A percentile compares a stretch with the other conserved stretches of the same genome.
These are phyloP conservation scores for Pestalotiopsis sp. DNA, from an alignment of 2,329 filamentous ascomycete species.

Conservation along the genomic window DNA sequence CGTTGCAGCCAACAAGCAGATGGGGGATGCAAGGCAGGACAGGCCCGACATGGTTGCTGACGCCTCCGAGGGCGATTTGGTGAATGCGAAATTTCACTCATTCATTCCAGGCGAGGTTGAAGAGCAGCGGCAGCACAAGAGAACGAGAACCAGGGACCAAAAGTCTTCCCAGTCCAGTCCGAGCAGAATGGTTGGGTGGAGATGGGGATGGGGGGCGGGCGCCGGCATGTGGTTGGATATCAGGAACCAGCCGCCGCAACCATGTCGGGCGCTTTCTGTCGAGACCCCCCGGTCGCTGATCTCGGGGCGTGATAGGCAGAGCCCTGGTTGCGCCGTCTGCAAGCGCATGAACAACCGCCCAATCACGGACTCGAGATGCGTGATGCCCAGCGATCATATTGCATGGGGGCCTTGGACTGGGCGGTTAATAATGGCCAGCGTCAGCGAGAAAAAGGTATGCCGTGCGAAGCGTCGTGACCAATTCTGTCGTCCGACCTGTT, in stretches of 20 bases:
- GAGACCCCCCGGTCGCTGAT: constrained; percentile 27
- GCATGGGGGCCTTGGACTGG: constrained; percentile 36
- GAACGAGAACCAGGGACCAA: constrained; percentile 19
- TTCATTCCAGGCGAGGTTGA: constrained; percentile 23
- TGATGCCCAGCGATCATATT: constrained; percentile 41
- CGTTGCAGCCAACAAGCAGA: constrained; percentile 23
- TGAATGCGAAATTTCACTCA: constrained; percentile 16
- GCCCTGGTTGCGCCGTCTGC: constrained; percentile 21
- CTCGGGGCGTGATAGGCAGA: constrained; percentile 34
- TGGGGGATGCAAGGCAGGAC: constrained; percentile 11
- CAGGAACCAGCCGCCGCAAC: constrained; percentile 27
- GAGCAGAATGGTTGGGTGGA: constrained; percentile 22
- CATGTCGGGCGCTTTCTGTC: constrained; percentile 16
- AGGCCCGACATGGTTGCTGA: constrained; percentile 4
- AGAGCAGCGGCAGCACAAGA: neutral
- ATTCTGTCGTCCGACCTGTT: neutral
- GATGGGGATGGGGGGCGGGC: constrained; percentile 24
- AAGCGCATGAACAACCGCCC: constrained; percentile 27
- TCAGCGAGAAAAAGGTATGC: constrained; percentile 27
- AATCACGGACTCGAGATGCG: constrained; percentile 36
- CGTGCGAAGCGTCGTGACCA: neutral
- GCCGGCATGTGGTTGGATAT: constrained; percentile 26
- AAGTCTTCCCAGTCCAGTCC: constrained; percentile 13
- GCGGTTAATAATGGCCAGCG: constrained; percentile 32
- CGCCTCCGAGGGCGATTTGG: constrained; percentile 21